A percentile compares a stretch with the other conserved stretches of the same genome.
Conservation (phyloP, 345 rosid species). For the Anacardium occidentale region DNA sequence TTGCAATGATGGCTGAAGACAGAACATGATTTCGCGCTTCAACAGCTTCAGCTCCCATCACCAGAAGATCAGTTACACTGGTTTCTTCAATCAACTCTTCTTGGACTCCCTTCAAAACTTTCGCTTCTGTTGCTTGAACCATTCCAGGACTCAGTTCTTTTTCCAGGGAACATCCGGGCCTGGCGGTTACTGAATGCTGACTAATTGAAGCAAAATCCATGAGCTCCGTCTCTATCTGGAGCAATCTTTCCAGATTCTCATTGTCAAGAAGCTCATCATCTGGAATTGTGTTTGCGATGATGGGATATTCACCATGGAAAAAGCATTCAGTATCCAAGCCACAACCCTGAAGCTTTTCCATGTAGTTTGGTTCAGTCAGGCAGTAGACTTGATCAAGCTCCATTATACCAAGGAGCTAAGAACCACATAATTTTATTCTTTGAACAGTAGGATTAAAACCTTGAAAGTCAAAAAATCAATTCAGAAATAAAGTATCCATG, state of each 20-base stretch:
- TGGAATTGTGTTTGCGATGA: not conserved
- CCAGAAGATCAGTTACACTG: constrained; percentile 22
- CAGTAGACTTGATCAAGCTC: constrained; percentile 3
- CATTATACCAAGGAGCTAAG: not conserved
- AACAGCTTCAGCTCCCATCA: constrained; percentile 39
- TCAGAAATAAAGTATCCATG: no score
- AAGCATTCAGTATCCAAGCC: constrained; percentile 6
- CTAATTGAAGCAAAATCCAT: constrained; percentile 3
- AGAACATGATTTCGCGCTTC: constrained; percentile 29
- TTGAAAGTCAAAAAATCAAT: no score
- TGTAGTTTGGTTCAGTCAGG: not conserved
- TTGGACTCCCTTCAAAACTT: constrained; percentile 1
- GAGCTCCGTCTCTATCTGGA: constrained; percentile 21
- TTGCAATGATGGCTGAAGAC: constrained; percentile 17
- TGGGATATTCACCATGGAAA: constrained; percentile 3
- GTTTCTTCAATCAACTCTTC: constrained; percentile 21
- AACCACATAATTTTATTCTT: no score
- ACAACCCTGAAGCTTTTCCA: not conserved
- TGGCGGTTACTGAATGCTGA: not conserved
- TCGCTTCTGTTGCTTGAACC: constrained; percentile 1
- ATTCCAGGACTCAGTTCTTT: not conserved
- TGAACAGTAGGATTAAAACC: no score
- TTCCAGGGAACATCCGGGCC: not conserved
- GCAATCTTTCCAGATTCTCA: constrained; percentile 15
- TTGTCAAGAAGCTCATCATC: not conserved